Conservation (phyloP, 2,329 filamentous ascomycete genomes). For the Aaosphaeria pasadenensis region DNA sequence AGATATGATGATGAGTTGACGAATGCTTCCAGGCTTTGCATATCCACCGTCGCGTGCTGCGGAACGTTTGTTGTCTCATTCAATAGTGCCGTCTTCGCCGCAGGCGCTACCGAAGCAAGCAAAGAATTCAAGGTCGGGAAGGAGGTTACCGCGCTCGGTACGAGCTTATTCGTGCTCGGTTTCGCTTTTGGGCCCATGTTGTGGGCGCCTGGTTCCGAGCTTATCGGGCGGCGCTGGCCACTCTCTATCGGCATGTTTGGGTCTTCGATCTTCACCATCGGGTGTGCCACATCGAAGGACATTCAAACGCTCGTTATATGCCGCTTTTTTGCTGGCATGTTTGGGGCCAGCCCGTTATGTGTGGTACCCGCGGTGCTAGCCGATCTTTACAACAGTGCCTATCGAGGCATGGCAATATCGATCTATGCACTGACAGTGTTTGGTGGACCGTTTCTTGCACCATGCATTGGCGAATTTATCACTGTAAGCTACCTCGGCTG, state of each 20-base stretch:
- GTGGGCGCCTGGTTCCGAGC: constrained; percentile 50
- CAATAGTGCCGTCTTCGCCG: constrained; percentile 45
- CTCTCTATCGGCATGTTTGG: constrained; percentile 48
- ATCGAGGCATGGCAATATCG: neutral
- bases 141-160: constrained; percentile 46
- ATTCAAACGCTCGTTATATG: constrained; percentile 34
- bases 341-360: neutral
- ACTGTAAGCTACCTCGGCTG: neutral
- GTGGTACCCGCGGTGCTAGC: neutral
- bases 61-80: constrained; percentile 48
- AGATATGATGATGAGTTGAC: too few relatives aligned
- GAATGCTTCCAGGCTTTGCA: too few relatives aligned
- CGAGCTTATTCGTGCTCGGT: constrained; percentile 43
- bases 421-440: neutral
- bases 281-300: constrained; percentile 54
- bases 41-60: too few relatives aligned
- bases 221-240: constrained; percentile 50
- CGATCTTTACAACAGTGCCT: neutral
- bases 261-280: constrained; percentile 55
- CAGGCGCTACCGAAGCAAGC: constrained; percentile 40
- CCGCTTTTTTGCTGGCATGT: neutral
- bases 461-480: neutral
- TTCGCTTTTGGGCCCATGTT: neutral
- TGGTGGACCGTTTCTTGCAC: neutral
- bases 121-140: constrained; percentile 41